These are phyloP conservation scores for Zelonia costaricensis DNA, from an alignment of 208 protist species.

Conservation along the genomic window DNA sequence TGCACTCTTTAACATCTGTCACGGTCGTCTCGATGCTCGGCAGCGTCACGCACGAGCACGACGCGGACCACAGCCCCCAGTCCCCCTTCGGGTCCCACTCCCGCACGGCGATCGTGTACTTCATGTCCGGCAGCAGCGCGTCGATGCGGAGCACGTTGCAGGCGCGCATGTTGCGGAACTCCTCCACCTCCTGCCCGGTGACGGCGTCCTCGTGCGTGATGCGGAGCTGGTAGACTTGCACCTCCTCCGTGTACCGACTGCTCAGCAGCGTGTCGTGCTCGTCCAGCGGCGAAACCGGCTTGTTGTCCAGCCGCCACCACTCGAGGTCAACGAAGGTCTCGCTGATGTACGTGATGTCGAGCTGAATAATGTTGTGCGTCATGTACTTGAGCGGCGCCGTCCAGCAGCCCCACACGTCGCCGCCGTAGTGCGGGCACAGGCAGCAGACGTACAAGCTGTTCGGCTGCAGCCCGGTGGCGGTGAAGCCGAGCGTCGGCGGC, in stretches of 20 bases:
- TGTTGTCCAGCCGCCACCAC: conserved; percentile 88
- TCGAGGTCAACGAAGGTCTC: conserved; percentile 91
- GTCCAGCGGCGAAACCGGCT: conserved; percentile 56
- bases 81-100: conserved; percentile 89
- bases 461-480: conserved; percentile 62
- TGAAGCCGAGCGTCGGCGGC: conserved; percentile 49
- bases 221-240: conserved; percentile 77
- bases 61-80: conserved; percentile 88
- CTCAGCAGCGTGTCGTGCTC: conserved; percentile 57
- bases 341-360: conserved; percentile 87
- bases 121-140: conserved; percentile 78
- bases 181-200: conserved; percentile 52
- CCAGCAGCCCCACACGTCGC: conserved; percentile 79
- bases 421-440: conserved; percentile 81
- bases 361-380: conserved; percentile 91
- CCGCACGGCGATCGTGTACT: conserved; percentile 89
- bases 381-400: conserved; percentile 85
- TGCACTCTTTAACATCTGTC: conserved; percentile 82
- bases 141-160: conserved; percentile 82
- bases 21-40: conserved; percentile 63
- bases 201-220: conserved; percentile 62
- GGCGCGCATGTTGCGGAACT: conserved; percentile 75
- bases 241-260: conserved; percentile 52
- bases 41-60: conserved; percentile 82
- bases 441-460: conserved; percentile 89